Evolutionary conservation across 2,329 filamentous ascomycete genomes (phyloP), one percentile per base, ranked within the genome.

Genomic region (Aspergillus melleus): DNA sequence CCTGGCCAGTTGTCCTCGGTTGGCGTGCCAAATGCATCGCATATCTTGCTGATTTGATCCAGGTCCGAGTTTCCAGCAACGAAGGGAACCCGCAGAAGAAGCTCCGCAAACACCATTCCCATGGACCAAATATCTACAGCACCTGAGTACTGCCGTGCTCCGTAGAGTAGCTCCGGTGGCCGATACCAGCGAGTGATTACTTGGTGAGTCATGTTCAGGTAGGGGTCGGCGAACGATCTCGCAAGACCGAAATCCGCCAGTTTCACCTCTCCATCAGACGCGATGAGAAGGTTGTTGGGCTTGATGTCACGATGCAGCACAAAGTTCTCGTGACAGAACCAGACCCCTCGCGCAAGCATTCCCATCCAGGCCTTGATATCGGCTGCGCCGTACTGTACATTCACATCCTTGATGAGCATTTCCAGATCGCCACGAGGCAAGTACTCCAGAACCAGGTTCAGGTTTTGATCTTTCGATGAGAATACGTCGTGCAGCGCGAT

Each of bases 291-390:
- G 80, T 99, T 99, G 85, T 98, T 98, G 52, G 94, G 94, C 79
- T 99, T 99, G 82, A 99, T 98, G 81, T 99, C 95, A 68, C 95
- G 91, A 78, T 99, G 95, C 30, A 99, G 84, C 19, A 99, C 86
- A 69, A 90, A 94, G 75, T 95, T 96, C 73, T 93, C 91, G 77
- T 99, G 95, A 77, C 95, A 98, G 81, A 96, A 99, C 89, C 92
- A 96, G 29, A 98, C 87, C 26, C 90, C 95, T 47, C 94, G 88
- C 29, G 86, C 86, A n/a, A 98, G 84, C 95, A 98, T 98, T 64
- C 90, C 91, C 89, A 97, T 96, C 95, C 95, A 99, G 16, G 92
- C 90, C 76, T 99, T 99, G 76, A 98, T 92, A 76, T 99, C 95
- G 19, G 91, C 90, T 11, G 87, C 86, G 62, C 90, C 90, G 76